Percentiles rank a stretch among this genome's conserved stretches.
These are phyloP conservation scores for Babesia bovis DNA, from an alignment of 169 alveolate species.

Conservation along the genomic window DNA sequence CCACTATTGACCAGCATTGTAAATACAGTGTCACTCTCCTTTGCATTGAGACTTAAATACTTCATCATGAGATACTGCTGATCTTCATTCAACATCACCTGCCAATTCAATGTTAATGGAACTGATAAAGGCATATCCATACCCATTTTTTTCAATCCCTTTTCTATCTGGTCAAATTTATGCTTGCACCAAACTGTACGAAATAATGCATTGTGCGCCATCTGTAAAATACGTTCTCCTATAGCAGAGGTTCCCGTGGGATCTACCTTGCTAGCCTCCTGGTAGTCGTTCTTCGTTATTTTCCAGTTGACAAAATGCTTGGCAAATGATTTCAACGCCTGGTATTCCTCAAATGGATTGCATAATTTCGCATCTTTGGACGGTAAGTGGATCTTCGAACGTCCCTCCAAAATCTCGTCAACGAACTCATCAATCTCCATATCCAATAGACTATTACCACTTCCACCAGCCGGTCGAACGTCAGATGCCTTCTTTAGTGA, in stretches of 20 bases:
- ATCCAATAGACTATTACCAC: constrained; percentile 1
- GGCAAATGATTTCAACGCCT: constrained; percentile 58
- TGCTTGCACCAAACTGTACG: constrained; percentile 29
- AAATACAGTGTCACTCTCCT: constrained; percentile 22
- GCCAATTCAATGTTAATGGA: constrained; percentile 36
- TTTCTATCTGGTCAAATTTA: constrained; percentile 48
- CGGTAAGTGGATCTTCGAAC: constrained; percentile 13
- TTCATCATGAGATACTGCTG: constrained; percentile 48
- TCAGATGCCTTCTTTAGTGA: constrained; percentile 20
- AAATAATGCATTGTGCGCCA: not conserved
- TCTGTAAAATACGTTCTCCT: not conserved
- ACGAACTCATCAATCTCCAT: constrained; percentile 56
- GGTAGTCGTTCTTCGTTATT: not conserved
- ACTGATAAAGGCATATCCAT: constrained; percentile 39
- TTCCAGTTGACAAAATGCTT: constrained; percentile 52
- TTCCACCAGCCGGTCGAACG: not conserved
- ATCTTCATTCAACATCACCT: constrained; percentile 14
- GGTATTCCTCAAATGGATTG: constrained; percentile 53
- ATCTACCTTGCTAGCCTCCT: not conserved
- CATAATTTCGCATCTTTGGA: constrained; percentile 17
- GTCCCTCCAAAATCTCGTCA: constrained; percentile 56
- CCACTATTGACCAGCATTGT: constrained; percentile 46
- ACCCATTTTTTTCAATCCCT: constrained; percentile 16
- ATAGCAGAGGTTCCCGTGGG: not conserved
- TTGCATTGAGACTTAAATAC: constrained; percentile 32